Evolutionary conservation across 768 basidiomycete species (phyloP), one percentile per base, ranked within the genome.

Genomic region (Pisolithus albus): DNA sequence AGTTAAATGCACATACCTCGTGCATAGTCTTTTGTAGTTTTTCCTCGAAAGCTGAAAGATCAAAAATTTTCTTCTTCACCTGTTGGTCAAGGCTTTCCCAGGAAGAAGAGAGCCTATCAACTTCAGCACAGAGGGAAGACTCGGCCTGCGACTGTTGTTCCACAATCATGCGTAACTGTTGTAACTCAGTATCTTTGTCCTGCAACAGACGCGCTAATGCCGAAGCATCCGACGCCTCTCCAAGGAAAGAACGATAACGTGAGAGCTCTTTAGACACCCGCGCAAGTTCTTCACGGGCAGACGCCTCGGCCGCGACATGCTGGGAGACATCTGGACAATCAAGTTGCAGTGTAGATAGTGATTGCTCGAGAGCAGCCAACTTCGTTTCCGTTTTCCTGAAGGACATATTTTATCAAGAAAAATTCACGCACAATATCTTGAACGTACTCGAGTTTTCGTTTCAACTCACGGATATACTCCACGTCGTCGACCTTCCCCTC

Each of bases 31-130:
- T 88, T 46, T 72, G 69, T 47, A 94, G 60, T 52, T 79, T 81
- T 23, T 90, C 86, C 64, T 97, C 94, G 58, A 84, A 70, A 5
- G 69, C 73, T 23, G 76, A 70, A n/a, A 96, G 74, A 50, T 92
- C 87, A 57, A 89, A 89, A 1, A 93, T 80, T 68, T 95, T 96
- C 65, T 76, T 86, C 59, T 86, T 82, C 37, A 92, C 77, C 57
- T 91, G 88, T 32, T 77, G 76, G 56, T 94, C 90, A 21, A 92
- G 73, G 21, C 76, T 70, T 61, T 95, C 91, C 90, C 92, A 97
- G 0, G 91, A 83, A 32, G 82, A 77, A 15, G 92, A 91, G 15
- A 99, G 62, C 55, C 83, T 83, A 54, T 95, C 92, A 6, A 97
- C 69, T 68, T 97, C 94, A 18, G 80, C 73, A 58, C 88, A 95